These are phyloP conservation scores for Solanum sitiens DNA, from an alignment of 257 asterid genomes.

Conservation along the genomic window DNA sequence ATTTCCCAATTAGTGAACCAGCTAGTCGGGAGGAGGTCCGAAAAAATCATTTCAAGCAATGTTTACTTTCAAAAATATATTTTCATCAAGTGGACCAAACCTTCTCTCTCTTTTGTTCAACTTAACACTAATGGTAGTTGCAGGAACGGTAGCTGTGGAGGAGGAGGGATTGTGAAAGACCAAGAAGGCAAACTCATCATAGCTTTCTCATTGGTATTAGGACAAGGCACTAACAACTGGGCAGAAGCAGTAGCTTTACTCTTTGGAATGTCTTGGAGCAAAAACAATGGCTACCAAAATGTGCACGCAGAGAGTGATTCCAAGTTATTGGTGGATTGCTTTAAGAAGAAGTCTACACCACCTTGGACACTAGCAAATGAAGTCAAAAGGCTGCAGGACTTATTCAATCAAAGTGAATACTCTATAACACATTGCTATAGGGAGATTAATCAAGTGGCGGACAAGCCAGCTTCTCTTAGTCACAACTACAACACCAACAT, in stretches of 20 bases:
- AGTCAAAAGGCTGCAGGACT: background rate
- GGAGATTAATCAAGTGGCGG: no score
- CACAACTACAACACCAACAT: no score
- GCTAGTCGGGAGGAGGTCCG: background rate
- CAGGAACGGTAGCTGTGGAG: background rate
- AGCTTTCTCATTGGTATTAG: background rate
- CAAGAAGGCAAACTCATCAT: background rate
- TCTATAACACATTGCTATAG: background rate
- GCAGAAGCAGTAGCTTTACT: background rate
- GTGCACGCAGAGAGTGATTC: background rate
- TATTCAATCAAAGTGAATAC: background rate
- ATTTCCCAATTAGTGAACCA: background rate
- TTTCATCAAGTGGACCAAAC: background rate
- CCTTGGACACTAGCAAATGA: background rate
- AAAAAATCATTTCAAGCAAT: background rate
- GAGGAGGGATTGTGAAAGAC: background rate
- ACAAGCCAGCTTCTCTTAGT: no score
- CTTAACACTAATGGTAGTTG: background rate
- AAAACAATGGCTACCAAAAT: background rate
- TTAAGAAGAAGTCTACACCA: background rate
- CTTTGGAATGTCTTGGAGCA: background rate
- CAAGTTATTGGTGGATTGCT: background rate
- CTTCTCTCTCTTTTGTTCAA: background rate
- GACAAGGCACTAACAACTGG: background rate
- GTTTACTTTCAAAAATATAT: background rate